Evolutionary conservation across 2,329 filamentous ascomycete species (phyloP), one percentile per base, ranked within the genome.

Genomic region (Trichoderma breve): DNA sequence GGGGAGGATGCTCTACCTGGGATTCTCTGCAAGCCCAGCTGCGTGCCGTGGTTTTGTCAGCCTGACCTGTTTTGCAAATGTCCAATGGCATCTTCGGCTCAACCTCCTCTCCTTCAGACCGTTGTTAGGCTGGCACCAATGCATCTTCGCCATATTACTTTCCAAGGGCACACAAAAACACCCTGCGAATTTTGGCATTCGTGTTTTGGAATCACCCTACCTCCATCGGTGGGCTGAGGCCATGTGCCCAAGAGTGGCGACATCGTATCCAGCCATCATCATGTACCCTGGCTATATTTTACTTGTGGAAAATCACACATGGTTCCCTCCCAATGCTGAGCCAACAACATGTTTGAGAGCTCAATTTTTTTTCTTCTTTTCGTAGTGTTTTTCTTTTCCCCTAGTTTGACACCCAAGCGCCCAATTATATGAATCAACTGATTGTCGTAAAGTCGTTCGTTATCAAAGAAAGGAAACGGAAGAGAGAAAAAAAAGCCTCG

Each of bases 371-470:
- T 62, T 63, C 6, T 39, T 61, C 18, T 43, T 18, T 32, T n/a
- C n/a, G n/a, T 36, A 36, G 34, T 43, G 39, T 12, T 32, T 28
- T 47, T 70, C 6, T 70, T 60, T 43, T 57, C 39, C n/a, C 7
- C 21, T 53, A 28, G 11, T 68, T 43, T 47, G 36, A 26, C 55
- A 69, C 24, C 65, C 28, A 58, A 58, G 64, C 60, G 60, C 64
- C 69, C 47, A 47, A 26, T 43, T 57, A 58, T 57, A 64, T 70
- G 67, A 39, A 70, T 61, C 57, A 57, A 39, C 24, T 43, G n/a
- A 18, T 61, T 21, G 43, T 63, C 58, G 67, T 70, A 53, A 63
- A 55, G 69, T 71, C 61, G 47, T 71, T 28, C 61, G 47, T 65
- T 28, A 69, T 51, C n/a, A 58, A 69, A 36, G 28, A 60, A 60